Conservation (phyloP, 768 basidiomycete genomes). For the Boletus vermiculosoides region DNA sequence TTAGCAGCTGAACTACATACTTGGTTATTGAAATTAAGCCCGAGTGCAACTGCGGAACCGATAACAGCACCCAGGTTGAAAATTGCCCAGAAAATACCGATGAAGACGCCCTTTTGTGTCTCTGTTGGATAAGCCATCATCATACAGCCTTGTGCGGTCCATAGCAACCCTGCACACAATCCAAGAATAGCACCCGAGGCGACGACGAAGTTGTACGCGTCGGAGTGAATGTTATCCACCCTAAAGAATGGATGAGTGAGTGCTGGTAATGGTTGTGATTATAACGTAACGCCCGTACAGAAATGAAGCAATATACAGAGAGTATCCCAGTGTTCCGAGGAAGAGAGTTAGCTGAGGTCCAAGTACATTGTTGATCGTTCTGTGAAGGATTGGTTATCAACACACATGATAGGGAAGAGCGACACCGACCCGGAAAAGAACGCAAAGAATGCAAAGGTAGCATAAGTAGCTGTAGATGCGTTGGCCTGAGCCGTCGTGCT, state of each 20-base stretch:
- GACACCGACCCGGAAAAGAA: constrained; percentile 68
- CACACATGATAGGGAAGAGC: not conserved
- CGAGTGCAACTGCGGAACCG: constrained; percentile 73
- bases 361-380: constrained; percentile 77
- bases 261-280: not conserved
- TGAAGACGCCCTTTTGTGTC: constrained; percentile 70
- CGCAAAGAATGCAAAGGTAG: constrained; percentile 57
- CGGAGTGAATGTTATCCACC: constrained; percentile 65
- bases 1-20: constrained; percentile 36
- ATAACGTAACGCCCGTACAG: constrained; percentile 46
- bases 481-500: constrained; percentile 66
- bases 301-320: constrained; percentile 71
- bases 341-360: constrained; percentile 74
- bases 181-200: constrained; percentile 72
- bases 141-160: constrained; percentile 84
- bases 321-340: constrained; percentile 73
- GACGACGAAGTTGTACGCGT: constrained; percentile 63
- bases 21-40: constrained; percentile 61
- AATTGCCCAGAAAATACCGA: constrained; percentile 80
- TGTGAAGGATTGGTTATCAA: constrained; percentile 22
- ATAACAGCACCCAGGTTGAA: constrained; percentile 83
- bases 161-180: constrained; percentile 66
- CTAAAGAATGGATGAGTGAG: constrained; percentile 35
- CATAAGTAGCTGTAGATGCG: constrained; percentile 66
- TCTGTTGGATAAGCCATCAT: constrained; percentile 87